A percentile compares a stretch with the other conserved stretches of the same genome.
phyloP scores from a whole-genome alignment of 202 grass and related monocot genomes.

The Schoenoplectus triqueter region DNA sequence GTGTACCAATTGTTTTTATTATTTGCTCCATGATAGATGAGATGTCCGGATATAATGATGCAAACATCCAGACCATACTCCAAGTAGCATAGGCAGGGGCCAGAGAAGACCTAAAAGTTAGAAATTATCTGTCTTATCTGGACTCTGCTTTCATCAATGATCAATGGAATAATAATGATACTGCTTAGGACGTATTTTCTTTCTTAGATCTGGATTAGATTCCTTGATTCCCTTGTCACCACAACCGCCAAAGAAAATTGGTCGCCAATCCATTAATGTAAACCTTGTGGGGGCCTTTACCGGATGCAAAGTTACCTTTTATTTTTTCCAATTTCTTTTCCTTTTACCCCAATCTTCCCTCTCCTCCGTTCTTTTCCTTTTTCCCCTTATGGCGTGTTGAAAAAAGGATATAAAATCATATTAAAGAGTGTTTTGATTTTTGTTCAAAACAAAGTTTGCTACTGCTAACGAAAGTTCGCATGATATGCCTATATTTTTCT shows the following conservation, averaged over 20 bases:
- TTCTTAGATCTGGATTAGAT: slow-evolving; percentile 87
- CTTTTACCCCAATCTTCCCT: neutral
- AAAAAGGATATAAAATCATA: neutral
- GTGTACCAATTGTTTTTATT: too few species aligned
- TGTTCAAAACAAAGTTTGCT: slow-evolving; percentile 38
- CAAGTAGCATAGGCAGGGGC: neutral
- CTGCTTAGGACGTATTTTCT: slow-evolving; percentile 33
- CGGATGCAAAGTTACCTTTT: slow-evolving; percentile 3
- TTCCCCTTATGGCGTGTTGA: slow-evolving; percentile 15
- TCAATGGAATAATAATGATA: slow-evolving; percentile 46
- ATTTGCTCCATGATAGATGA: too few species aligned
- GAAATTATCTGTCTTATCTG: slow-evolving; percentile 37
- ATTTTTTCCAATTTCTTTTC: slow-evolving; percentile 1
- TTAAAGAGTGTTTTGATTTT: slow-evolving; percentile 24
- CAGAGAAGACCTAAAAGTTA: slow-evolving; percentile 28
- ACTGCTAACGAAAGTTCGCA: slow-evolving; percentile 37
- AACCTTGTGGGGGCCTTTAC: slow-evolving; percentile 19
- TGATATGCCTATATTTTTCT: slow-evolving; percentile 18
- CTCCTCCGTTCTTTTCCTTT: neutral
- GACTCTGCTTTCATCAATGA: slow-evolving; percentile 42
- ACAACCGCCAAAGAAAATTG: slow-evolving; percentile 72
- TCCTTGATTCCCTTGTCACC: slow-evolving; percentile 76
- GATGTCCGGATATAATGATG: too few species aligned
- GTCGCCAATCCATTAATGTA: slow-evolving; percentile 41
- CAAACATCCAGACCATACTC: neutral